Percentiles rank a stretch among this genome's conserved stretches.
Evolutionary conservation across 768 basidiomycete genomes (phyloP).

Genomic region (Auricularia sp.): DNA sequence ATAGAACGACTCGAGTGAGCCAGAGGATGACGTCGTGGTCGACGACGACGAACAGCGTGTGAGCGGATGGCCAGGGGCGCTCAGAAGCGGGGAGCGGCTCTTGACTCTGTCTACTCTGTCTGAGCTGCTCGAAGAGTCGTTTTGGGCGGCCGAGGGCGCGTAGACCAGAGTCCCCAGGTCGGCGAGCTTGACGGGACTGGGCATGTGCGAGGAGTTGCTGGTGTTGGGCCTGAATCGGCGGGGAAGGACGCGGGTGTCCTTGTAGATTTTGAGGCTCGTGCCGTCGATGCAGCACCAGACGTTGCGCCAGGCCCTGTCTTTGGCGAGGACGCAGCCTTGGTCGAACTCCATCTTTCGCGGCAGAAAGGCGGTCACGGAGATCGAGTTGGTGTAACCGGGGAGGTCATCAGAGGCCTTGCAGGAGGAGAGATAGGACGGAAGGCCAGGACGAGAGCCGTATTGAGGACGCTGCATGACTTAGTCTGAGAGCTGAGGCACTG

Average conservation of each 20-base stretch:
- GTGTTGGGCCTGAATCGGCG: background rate
- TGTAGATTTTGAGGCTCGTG: slow-evolving; percentile 75
- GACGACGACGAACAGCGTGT: background rate
- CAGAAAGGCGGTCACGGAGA: slow-evolving; percentile 73
- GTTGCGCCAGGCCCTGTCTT: slow-evolving; percentile 85
- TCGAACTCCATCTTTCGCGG: slow-evolving; percentile 91
- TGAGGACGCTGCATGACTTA: background rate
- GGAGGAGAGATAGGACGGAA: background rate
- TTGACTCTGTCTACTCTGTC: background rate
- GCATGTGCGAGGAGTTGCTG: background rate
- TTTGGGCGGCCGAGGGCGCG: background rate
- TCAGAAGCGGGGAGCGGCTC: background rate
- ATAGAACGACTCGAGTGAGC: background rate
- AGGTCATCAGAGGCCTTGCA: slow-evolving; percentile 41
- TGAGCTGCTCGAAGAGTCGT: background rate
- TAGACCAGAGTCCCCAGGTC: background rate
- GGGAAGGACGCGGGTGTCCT: slow-evolving; percentile 19
- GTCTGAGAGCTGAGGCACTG: too few relatives aligned
- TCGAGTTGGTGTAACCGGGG: slow-evolving; percentile 70
- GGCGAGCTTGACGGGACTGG: background rate
- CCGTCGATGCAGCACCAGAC: slow-evolving; percentile 86
- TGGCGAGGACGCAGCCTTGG: slow-evolving; percentile 74
- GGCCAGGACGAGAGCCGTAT: background rate
- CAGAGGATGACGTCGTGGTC: background rate
- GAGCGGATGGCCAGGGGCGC: background rate